Evolutionary conservation across 305 asterid species (phyloP), one percentile per base, ranked within the genome.

Genomic region (Rubia occidens): DNA sequence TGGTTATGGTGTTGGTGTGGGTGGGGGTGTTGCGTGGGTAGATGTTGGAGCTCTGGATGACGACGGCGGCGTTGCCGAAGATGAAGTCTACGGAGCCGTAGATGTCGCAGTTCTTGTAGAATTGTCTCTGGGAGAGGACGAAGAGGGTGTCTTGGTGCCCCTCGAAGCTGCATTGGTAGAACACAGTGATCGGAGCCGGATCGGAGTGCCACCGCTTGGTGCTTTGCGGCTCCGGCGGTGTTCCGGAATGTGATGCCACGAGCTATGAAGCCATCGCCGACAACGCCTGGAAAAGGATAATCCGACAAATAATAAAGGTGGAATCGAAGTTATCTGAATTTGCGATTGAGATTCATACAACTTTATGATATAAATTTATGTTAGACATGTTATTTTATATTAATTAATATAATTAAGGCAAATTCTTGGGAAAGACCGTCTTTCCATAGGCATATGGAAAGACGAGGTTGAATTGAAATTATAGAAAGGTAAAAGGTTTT

Each of bases 11-110:
- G 32, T 63, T 63, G 67, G 82, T 84, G 45, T 58, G 65, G 72
- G 83, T 87, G 13, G 95, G 96, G 6, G 96, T 92, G 76, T 81
- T 69, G 32, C 89, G 72, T 0, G 96, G 80, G 47, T 74, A 88
- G 43, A 90, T 81, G 82, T 88, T 90, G 77, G 95, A 90, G 42
- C 83, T 85, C 55, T 90, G 97, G 8, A 90, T 15, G 0, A 90
- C 96, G 0, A 85, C 97, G 1, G 97, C 96, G 4, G 92, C 96
- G 72, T 90, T 90, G n/a, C 97, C 96, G 47, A 89, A 89, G 6
- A 89, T 89, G 77, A 89, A 87, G 75, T 89, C 96, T 0, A 90
- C 90, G 0, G 97, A 88, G 35, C 97, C 97, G 61, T 88, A 85
- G 40, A 90, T 80, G 77, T 90, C 91, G 66, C 97, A 90, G 5